These are phyloP conservation scores for Alternaria burnsii DNA, from an alignment of 2,329 filamentous ascomycete species.

Conservation along the genomic window DNA sequence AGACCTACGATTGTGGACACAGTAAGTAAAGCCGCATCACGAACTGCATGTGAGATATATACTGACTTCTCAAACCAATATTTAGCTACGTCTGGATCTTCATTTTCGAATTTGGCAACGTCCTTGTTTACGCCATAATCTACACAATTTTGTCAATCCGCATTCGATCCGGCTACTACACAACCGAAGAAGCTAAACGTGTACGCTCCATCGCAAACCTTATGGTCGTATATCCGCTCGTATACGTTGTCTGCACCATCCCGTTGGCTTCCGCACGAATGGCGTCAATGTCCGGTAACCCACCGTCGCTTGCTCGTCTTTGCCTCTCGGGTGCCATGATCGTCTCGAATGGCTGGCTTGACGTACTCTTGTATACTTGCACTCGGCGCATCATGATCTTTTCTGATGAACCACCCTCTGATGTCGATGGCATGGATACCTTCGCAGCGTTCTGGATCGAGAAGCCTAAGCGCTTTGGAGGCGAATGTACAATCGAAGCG, in stretches of 20 bases:
- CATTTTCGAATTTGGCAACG: constrained; percentile 61
- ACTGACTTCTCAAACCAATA: not conserved
- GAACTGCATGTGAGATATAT: not conserved
- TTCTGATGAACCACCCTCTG: constrained; percentile 56
- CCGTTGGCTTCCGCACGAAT: constrained; percentile 72
- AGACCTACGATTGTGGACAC: constrained; percentile 65
- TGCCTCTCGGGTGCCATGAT: constrained; percentile 65
- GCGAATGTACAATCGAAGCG: constrained; percentile 56
- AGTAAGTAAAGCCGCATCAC: constrained; percentile 39
- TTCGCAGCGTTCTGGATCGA: constrained; percentile 48
- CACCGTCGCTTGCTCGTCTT: constrained; percentile 56
- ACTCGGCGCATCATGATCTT: constrained; percentile 65
- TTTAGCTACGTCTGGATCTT: constrained; percentile 69
- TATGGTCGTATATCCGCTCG: constrained; percentile 72
- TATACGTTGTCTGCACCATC: constrained; percentile 74
- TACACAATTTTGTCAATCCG: constrained; percentile 52
- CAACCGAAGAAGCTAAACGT: constrained; percentile 41
- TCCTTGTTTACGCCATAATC: constrained; percentile 59
- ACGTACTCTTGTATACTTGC: constrained; percentile 66
- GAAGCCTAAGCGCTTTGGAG: constrained; percentile 52
- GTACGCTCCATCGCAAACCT: constrained; percentile 60
- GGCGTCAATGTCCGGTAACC: constrained; percentile 65
- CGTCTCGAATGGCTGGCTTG: constrained; percentile 66
- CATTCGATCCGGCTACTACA: constrained; percentile 50
- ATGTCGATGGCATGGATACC: constrained; percentile 47